Conservation (phyloP, 1,284 basidiomycete genomes). For the Sanguinoderma infundibulare region DNA sequence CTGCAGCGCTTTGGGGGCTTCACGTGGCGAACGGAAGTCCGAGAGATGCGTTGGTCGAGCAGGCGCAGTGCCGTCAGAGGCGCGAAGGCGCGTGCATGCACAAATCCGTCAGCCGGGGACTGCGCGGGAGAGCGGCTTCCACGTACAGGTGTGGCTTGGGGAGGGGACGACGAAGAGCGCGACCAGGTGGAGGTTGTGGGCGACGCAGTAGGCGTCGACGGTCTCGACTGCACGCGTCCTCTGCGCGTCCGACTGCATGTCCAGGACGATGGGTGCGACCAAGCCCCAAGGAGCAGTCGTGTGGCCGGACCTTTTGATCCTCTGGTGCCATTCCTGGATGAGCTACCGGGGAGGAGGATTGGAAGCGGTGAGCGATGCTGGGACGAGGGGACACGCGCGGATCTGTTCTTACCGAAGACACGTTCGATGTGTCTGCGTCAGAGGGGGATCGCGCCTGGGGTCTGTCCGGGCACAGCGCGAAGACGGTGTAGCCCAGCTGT, state of each 20-base stretch:
- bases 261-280: constrained; percentile 38
- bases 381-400: constrained; percentile 4
- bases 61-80: neutral
- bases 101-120: constrained; percentile 15
- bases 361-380: constrained; percentile 3
- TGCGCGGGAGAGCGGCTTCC: constrained; percentile 11
- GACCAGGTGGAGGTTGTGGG: constrained; percentile 35
- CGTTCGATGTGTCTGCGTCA: constrained; percentile 24
- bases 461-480: constrained; percentile 34
- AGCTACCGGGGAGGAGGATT: too few species aligned
- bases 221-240: constrained; percentile 38
- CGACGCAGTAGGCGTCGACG: constrained; percentile 35
- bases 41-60: neutral
- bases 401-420: constrained; percentile 33
- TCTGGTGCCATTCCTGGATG: constrained; percentile 40
- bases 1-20: constrained; percentile 9
- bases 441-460: constrained; percentile 10
- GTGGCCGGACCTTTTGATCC: constrained; percentile 34
- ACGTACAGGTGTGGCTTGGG: constrained; percentile 10
- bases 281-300: constrained; percentile 34
- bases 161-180: constrained; percentile 33
- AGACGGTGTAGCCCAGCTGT: constrained; percentile 40
- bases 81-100: too few species aligned
- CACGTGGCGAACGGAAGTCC: neutral
- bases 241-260: constrained; percentile 34